These are phyloP conservation scores for Trichosporon coremiiforme DNA, from an alignment of 1,284 basidiomycete genomes.

Conservation along the genomic window DNA sequence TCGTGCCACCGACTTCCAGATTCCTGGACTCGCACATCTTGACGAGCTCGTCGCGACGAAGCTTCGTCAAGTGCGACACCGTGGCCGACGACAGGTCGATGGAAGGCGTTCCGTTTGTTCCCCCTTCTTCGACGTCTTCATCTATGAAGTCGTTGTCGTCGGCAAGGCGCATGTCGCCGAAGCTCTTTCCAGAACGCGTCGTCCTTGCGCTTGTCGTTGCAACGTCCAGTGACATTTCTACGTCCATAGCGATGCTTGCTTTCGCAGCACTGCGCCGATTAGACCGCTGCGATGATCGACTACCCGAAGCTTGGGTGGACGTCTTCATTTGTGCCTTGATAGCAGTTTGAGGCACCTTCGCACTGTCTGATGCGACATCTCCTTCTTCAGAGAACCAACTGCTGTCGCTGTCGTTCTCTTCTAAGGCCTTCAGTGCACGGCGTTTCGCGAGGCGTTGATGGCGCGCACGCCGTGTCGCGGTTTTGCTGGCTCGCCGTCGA, in stretches of 20 bases:
- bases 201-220: conserved; percentile 28
- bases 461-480: background rate
- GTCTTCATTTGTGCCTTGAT: background rate
- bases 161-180: conserved; percentile 39
- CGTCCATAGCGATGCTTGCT: background rate
- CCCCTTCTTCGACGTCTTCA: conserved; percentile 40
- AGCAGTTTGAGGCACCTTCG: background rate
- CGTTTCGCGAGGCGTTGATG: conserved; percentile 38
- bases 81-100: conserved; percentile 78
- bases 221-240: background rate
- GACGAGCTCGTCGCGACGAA: conserved; percentile 84
- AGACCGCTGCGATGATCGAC: background rate
- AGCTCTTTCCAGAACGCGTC: conserved; percentile 46
- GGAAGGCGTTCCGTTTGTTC: background rate
- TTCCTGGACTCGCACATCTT: conserved; percentile 81
- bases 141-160: conserved; percentile 53
- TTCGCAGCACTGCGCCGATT: background rate
- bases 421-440: conserved; percentile 38
- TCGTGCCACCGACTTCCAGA: conserved; percentile 78
- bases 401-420: conserved; percentile 23
- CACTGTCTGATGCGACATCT: background rate
- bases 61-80: conserved; percentile 73
- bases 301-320: background rate
- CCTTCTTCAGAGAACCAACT: conserved; percentile 5
- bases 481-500: background rate